Base-by-base conservation (phyloP, 2,329 filamentous ascomycete genomes). In the Monilinia laxa region DNA sequence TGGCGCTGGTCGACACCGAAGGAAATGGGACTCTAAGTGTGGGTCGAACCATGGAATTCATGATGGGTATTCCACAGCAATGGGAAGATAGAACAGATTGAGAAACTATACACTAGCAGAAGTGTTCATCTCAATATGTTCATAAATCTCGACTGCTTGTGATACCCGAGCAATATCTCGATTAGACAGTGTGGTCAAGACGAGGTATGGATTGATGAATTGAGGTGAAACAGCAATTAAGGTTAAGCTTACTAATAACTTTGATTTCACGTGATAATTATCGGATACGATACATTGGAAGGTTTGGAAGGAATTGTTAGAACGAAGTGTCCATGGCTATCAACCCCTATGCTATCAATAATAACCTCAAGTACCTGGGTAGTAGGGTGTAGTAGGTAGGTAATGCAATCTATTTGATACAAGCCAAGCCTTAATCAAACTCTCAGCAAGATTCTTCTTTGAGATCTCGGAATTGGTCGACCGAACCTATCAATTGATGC, bases 321-420 rank as follows among this genome's bases (percentile, higher is more conserved):
- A 52, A 52, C 49, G 23, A 52, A 52, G 4, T 16, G 40, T 10
- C 14, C 14, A 16, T 28, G 12, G 11, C 25, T 14, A 31, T 20
- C 23, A 58, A 58, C 14, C 16, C 5, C 38, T 40, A 14, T 45
- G 1, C 40, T 25, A 25, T 45, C 23, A n/a, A 40, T 35, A 9
- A 35, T 35, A 35, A 35, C 31, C 31, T 35, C 31, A 35, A 35
- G 31, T 5, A 35, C 31, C 31, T 35, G 31, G 31, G 3, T 35
- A 35, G 31, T 6, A 35, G 31, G 31, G 31, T 6, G 5, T 35
- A 7, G 31, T 35, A 35, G 31, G 31, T 35, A 35, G 31, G 52
- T 16, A 40, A 64, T 28, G 20, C 52, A 25, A 68, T 70, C 58
- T 70, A 71, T 64, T 60, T 71, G 70, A 71, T 68, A 72, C 70